phyloP scores from a whole-genome alignment of 306 rosid species.

The Trifolium dubium region DNA sequence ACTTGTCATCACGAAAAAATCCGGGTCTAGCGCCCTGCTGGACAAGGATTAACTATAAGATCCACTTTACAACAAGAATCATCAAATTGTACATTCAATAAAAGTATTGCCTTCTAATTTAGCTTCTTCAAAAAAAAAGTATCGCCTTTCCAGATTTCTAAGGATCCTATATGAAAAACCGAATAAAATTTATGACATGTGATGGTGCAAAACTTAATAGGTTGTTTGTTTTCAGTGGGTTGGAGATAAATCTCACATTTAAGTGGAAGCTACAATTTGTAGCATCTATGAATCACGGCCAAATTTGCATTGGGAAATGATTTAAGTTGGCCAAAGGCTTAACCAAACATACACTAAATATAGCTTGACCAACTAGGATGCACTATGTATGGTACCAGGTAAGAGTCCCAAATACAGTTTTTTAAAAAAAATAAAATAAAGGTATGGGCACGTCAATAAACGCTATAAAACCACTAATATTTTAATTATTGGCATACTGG shows the following conservation, averaged over 20 bases:
- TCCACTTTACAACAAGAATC: slow-evolving; percentile 16
- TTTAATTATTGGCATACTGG: background rate
- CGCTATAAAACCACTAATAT: no score
- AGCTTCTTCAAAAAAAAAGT: no score
- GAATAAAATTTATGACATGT: background rate
- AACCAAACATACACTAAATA: background rate
- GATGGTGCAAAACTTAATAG: background rate
- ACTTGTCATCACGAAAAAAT: slow-evolving; percentile 73
- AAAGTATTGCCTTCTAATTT: background rate
- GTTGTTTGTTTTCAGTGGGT: no score
- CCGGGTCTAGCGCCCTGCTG: slow-evolving; percentile 88
- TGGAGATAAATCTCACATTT: no score
- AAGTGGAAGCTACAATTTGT: no score
- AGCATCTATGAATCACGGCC: no score
- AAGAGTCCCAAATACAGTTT: background rate
- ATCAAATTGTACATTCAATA: slow-evolving; percentile 19
- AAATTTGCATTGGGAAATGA: no score
- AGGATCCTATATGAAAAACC: no score
- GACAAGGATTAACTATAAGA: slow-evolving; percentile 37
- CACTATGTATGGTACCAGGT: background rate
- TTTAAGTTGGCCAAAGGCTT: no score
- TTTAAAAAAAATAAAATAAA: background rate
- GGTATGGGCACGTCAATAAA: background rate
- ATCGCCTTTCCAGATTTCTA: no score
- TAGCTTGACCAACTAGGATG: background rate